Percentiles rank a stretch among this genome's conserved stretches.
Evolutionary conservation across 768 basidiomycete species (phyloP).

Genomic region (Aureoboletus auriporus): DNA sequence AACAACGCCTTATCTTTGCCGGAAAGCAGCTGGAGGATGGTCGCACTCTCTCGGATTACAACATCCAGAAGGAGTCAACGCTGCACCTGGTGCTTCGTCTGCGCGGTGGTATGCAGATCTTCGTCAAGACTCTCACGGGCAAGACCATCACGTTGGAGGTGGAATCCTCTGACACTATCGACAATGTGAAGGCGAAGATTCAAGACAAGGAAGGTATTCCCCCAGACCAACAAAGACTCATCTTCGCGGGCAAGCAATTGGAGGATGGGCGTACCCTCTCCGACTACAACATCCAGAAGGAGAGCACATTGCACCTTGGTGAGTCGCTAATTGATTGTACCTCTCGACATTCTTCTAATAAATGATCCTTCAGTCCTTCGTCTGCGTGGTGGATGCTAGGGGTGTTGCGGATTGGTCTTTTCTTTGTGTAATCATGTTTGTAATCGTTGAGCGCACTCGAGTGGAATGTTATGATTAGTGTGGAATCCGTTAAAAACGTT

Average conservation of each 20-base stretch:
- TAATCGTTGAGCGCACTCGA: background rate
- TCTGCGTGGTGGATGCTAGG: constrained; percentile 71
- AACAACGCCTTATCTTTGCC: no score
- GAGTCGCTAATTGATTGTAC: constrained; percentile 5
- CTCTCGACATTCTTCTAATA: background rate
- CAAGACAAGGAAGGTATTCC: constrained; percentile 82
- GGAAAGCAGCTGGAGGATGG: no score
- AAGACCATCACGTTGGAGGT: no score
- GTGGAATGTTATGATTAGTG: background rate
- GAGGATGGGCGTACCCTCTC: constrained; percentile 77
- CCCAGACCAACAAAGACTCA: constrained; percentile 75
- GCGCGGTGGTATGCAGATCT: no score
- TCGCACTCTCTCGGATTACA: no score
- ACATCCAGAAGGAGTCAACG: no score
- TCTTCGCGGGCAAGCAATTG: constrained; percentile 76
- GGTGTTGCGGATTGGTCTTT: background rate
- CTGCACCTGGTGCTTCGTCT: no score
- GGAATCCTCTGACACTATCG: no score
- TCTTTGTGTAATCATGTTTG: background rate
- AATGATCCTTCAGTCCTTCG: constrained; percentile 49
- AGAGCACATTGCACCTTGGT: constrained; percentile 63
- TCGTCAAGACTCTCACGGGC: no score
- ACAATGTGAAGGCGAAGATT: constrained; percentile 75
- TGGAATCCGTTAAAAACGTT: no score
- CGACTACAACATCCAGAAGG: constrained; percentile 76